These are phyloP conservation scores for Kluyveromyces siamensis DNA, from an alignment of 805 yeast genomes.

Conservation along the genomic window DNA sequence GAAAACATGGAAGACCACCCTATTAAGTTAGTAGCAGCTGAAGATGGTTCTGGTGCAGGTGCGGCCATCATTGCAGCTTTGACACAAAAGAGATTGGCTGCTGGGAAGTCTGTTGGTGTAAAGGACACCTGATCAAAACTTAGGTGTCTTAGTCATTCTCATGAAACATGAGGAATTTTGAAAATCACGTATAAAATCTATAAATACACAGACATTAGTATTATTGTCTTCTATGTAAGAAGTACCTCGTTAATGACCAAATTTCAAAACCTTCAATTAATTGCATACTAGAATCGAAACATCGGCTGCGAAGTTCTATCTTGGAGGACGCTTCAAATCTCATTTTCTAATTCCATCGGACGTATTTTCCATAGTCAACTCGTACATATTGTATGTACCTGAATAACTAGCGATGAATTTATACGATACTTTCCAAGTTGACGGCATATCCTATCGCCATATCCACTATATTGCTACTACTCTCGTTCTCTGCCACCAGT, in stretches of 20 bases:
- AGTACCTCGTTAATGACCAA: neutral
- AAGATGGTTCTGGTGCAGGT: slow-evolving; percentile 98
- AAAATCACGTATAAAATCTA: neutral
- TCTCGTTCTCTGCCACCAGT: slow-evolving; percentile 26
- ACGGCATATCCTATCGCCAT: slow-evolving; percentile 81
- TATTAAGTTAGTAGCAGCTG: slow-evolving; percentile 79
- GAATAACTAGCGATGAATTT: slow-evolving; percentile 9
- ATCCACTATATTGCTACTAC: slow-evolving; percentile 41
- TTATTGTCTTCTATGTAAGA: neutral
- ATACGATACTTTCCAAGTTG: slow-evolving; percentile 87
- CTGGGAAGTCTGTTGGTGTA: slow-evolving; percentile 62
- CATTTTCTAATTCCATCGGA: neutral
- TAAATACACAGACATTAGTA: neutral
- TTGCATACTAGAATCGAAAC: neutral
- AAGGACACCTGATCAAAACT: slow-evolving; percentile 8
- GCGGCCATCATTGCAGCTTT: slow-evolving; percentile 97
- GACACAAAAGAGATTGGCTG: slow-evolving; percentile 67
- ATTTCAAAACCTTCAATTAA: neutral
- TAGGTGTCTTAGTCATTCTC: neutral
- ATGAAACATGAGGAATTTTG: neutral
- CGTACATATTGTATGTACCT: neutral
- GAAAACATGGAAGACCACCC: slow-evolving; percentile 51
- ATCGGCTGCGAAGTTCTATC: neutral
- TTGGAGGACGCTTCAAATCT: neutral
- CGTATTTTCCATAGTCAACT: neutral